A percentile compares a stretch with the other conserved stretches of the same genome.
phyloP scores from a whole-genome alignment of 116 monocot genomes.

The Trichopus zeylanicus region DNA sequence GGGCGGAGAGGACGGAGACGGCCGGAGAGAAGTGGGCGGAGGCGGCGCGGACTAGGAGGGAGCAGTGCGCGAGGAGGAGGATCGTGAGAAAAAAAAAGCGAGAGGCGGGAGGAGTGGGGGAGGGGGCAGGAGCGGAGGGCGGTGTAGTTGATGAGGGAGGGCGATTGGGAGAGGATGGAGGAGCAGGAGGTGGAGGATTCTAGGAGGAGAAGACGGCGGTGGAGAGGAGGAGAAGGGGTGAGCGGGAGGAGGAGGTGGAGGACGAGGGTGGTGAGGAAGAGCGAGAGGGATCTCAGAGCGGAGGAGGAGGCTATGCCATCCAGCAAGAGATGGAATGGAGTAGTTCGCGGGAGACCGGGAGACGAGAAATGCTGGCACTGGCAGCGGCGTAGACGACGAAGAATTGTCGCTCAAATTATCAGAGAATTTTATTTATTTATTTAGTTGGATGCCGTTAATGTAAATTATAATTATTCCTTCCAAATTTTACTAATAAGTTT shows the following conservation, averaged over 20 bases:
- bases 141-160: constrained; percentile 44
- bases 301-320: constrained; percentile 16
- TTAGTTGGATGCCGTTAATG: no score
- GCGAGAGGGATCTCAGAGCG: constrained; percentile 17
- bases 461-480: no score
- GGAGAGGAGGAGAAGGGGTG: constrained; percentile 8
- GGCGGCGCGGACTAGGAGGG: constrained; percentile 46
- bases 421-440: no score
- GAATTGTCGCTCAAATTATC: no score
- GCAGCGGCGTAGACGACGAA: no score
- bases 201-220: no score
- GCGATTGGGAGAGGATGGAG: constrained; percentile 10
- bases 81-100: constrained; percentile 34
- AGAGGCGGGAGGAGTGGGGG: constrained; percentile 10
- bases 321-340: not conserved
- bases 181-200: constrained; percentile 9
- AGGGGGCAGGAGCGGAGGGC: constrained; percentile 34
- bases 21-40: constrained; percentile 54
- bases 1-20: constrained; percentile 28
- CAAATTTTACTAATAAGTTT: no score
- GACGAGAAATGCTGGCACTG: no score
- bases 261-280: constrained; percentile 1
- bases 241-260: not conserved
- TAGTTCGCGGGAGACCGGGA: no score
- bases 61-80: constrained; percentile 56